A percentile compares a stretch with the other conserved stretches of the same genome.
phyloP scores from a whole-genome alignment of 306 rosid species.

The Quercus robur region DNA sequence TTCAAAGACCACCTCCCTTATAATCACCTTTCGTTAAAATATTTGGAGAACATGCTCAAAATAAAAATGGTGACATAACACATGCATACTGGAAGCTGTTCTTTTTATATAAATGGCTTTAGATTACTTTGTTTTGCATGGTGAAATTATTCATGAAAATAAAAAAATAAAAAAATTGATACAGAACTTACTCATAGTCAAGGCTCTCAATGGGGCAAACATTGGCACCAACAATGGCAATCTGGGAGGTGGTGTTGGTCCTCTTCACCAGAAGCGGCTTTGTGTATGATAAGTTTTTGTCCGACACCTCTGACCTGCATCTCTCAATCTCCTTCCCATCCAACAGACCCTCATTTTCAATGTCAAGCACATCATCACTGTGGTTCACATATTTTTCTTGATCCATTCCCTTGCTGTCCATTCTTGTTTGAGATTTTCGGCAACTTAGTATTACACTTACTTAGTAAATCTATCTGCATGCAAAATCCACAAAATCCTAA shows the following conservation, averaged over 20 bases:
- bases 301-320: conserved; percentile 36
- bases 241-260: conserved; percentile 76
- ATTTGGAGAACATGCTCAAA: background rate
- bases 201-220: conserved; percentile 88
- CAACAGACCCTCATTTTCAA: conserved; percentile 38
- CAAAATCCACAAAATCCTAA: background rate
- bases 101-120: background rate
- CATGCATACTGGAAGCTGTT: background rate
- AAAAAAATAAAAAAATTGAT: background rate
- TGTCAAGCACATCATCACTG: conserved; percentile 25
- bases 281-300: conserved; percentile 21
- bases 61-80: background rate
- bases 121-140: background rate
- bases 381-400: conserved; percentile 14
- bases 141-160: background rate
- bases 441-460: background rate
- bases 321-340: conserved; percentile 33
- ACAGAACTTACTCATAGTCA: conserved; percentile 65
- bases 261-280: conserved; percentile 53
- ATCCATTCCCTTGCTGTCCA: conserved; percentile 28
- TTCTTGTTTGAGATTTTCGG: background rate
- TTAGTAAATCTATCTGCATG: background rate
- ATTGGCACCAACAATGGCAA: conserved; percentile 87
- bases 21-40: background rate
- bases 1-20: background rate